Evolutionary conservation across 1,284 basidiomycete species (phyloP).

Genomic region (Sanghuangporus baumii): DNA sequence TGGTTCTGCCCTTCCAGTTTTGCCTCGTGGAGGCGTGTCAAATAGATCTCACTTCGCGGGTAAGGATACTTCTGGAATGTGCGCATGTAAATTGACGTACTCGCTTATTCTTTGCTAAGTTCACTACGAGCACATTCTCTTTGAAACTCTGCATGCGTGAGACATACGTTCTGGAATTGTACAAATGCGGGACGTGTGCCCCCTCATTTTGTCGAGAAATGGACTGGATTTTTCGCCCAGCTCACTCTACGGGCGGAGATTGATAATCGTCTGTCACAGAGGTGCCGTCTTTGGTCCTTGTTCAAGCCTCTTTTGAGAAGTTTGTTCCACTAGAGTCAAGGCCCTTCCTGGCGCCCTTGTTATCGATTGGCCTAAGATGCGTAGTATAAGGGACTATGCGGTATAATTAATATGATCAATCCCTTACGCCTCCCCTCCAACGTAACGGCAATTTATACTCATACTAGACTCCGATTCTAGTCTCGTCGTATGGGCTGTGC

Average conservation of each 20-base stretch:
- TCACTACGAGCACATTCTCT: background rate
- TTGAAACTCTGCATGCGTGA: background rate
- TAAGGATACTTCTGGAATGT: background rate
- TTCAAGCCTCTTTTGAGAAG: background rate
- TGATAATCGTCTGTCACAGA: background rate
- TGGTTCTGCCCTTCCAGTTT: background rate
- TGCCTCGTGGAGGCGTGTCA: background rate
- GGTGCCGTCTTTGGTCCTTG: background rate
- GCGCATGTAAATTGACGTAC: background rate
- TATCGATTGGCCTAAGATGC: conserved; percentile 1
- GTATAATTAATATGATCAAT: background rate
- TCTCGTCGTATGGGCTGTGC: background rate
- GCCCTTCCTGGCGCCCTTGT: background rate
- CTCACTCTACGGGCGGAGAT: background rate
- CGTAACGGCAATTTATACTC: background rate
- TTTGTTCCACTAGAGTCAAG: background rate
- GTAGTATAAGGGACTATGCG: background rate
- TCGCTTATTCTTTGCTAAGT: background rate
- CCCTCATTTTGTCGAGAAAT: background rate
- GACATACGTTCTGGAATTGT: background rate
- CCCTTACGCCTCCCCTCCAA: background rate
- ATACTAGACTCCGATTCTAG: background rate
- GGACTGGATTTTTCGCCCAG: background rate
- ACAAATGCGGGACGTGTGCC: background rate
- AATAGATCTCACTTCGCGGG: background rate